Evolutionary conservation across 768 basidiomycete species (phyloP).

Genomic region (Suillus bovinus): DNA sequence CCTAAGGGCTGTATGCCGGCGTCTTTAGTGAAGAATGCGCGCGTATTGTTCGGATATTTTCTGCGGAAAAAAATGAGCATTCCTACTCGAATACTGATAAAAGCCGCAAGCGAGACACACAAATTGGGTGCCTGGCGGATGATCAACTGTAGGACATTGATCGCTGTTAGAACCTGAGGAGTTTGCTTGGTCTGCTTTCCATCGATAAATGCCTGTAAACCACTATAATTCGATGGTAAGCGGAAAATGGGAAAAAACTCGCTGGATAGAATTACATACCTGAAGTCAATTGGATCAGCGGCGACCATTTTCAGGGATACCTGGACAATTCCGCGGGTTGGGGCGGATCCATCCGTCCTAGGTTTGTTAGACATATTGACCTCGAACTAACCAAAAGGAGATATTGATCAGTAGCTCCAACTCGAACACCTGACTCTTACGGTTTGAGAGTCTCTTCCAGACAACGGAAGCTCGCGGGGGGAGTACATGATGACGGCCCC

Average conservation of each 20-base stretch:
- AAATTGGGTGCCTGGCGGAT: constrained; percentile 48
- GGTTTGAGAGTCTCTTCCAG: constrained; percentile 28
- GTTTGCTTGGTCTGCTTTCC: constrained; percentile 26
- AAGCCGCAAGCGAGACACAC: constrained; percentile 34
- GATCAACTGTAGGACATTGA: constrained; percentile 50
- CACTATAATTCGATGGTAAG: constrained; percentile 16
- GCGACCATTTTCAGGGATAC: constrained; percentile 40
- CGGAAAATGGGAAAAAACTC: neutral
- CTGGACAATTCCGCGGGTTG: constrained; percentile 28
- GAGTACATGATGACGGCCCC: constrained; percentile 45
- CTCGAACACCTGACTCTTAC: constrained; percentile 22
- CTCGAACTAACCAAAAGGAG: constrained; percentile 24
- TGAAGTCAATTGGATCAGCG: constrained; percentile 37
- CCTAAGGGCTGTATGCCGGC: constrained; percentile 28
- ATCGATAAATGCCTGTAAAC: constrained; percentile 26
- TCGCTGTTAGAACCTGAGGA: constrained; percentile 35
- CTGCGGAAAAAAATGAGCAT: constrained; percentile 25
- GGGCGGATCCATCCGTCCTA: constrained; percentile 11
- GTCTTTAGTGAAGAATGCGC: constrained; percentile 43
- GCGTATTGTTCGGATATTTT: constrained; percentile 45
- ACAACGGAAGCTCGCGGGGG: constrained; percentile 29
- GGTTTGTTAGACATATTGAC: constrained; percentile 34
- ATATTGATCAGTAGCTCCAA: neutral
- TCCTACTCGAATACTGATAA: neutral
- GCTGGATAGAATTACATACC: constrained; percentile 25